Conservation (phyloP, 768 basidiomycete species). For the Kwoniella sp. region DNA sequence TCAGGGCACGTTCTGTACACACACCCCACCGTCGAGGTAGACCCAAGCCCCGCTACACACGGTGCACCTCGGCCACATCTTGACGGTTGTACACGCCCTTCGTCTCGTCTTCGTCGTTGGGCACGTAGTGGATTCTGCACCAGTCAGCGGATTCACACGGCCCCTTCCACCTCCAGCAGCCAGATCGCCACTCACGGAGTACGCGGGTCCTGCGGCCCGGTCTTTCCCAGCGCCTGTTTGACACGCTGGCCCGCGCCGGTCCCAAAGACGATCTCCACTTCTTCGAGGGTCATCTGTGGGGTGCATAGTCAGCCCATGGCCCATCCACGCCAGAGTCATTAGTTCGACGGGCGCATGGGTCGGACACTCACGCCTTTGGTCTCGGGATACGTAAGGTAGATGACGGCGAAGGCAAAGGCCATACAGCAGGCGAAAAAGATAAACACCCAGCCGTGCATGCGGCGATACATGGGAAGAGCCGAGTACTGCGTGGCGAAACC, state of each 20-base stretch:
- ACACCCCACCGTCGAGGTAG: too few relatives aligned
- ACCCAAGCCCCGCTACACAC: too few relatives aligned
- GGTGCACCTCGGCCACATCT: too few relatives aligned
- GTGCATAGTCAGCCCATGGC: background rate
- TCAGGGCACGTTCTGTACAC: too few relatives aligned
- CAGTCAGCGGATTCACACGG: too few relatives aligned
- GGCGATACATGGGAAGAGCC: conserved; percentile 32
- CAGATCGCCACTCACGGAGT: conserved; percentile 22
- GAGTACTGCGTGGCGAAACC: conserved; percentile 36
- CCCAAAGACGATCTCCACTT: conserved; percentile 31
- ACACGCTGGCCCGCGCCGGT: conserved; percentile 33
- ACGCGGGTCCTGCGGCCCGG: conserved; percentile 11
- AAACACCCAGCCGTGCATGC: conserved; percentile 34
- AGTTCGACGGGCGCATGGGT: too few relatives aligned
- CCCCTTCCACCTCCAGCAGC: too few relatives aligned
- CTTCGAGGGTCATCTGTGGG: conserved; percentile 28
- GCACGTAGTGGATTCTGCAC: too few relatives aligned
- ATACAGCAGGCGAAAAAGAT: conserved; percentile 36
- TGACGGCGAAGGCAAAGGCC: conserved; percentile 22
- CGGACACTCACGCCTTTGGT: conserved; percentile 35
- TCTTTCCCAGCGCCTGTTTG: conserved; percentile 25
- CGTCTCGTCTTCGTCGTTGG: too few relatives aligned
- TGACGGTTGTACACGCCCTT: too few relatives aligned
- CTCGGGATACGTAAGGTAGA: conserved; percentile 35
- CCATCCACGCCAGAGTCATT: background rate